Evolutionary conservation across 1,139 yeast genomes (phyloP), one percentile per base, ranked within the genome.

Genomic region (Protomyces macrosporus): DNA sequence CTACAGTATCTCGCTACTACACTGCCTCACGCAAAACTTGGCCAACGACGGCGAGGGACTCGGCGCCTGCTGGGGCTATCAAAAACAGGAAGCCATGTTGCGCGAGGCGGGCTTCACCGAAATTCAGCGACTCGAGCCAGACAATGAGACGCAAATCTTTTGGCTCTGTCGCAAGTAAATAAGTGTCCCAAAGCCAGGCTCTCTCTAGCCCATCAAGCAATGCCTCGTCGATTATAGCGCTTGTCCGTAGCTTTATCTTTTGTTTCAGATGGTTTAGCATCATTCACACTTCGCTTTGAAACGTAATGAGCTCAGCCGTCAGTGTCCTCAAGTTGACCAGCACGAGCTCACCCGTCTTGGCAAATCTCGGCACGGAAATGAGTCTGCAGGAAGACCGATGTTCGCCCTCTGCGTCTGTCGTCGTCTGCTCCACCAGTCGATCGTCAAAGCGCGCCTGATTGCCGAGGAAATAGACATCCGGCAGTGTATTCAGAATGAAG

Each of bases 401-500:
- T 14, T 35, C 42, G 4, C 42, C 33, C 39, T 75, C 73, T 4
- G 75, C 74, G 9, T n/a, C 53, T 12, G 16, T 12, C 2, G 37
- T 40, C 16, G 45, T 51, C 23, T 57, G 37, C 30, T 74, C 70
- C 16, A 79, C 70, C 4, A 71, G 58, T 40, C 75, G 75, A 0
- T 84, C 74, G 54, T 77, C 83, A 73, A 79, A 90, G 39, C 73
- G 71, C 0, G 84, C 82, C 74, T 90, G 97, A 72, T 91, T 91
- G 0, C 97, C 98, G 0, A 84, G 89, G 71, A 90, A 84, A 72
- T 88, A 90, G 1, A 91, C 85, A 72, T 90, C 93, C 0, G 98
- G 98, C 30, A 88, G 82, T 70, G 87, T 88, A 4, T 77, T 77
- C 40, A 93, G 72, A 2, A 89, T 81, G 74, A 93, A 90, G 1